Percentiles rank a stretch among this genome's conserved stretches.
These are phyloP conservation scores for Lactarius sp. DNA, from an alignment of 768 basidiomycete genomes.

Conservation along the genomic window DNA sequence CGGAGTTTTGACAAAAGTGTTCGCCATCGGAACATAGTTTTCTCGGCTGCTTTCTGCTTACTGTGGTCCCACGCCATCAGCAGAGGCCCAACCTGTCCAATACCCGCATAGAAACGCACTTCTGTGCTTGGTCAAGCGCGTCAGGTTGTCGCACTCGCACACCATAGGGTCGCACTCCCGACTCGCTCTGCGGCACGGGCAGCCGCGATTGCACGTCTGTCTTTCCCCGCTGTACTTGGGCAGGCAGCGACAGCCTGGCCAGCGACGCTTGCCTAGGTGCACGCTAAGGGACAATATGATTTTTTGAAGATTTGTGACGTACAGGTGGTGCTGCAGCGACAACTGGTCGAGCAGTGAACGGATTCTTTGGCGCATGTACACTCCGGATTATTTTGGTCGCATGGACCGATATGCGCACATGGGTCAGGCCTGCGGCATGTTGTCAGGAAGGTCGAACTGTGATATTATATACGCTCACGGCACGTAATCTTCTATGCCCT, in stretches of 20 bases:
- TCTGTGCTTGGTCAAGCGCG: slow-evolving; percentile 23
- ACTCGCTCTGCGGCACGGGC: slow-evolving; percentile 46
- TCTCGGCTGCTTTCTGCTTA: neutral
- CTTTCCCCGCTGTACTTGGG: slow-evolving; percentile 3
- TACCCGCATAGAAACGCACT: neutral
- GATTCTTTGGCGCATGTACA: slow-evolving; percentile 49
- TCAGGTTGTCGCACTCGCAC: slow-evolving; percentile 48
- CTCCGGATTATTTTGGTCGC: slow-evolving; percentile 33
- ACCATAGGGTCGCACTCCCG: slow-evolving; percentile 69
- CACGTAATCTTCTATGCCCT: neutral
- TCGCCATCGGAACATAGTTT: neutral
- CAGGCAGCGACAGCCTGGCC: slow-evolving; percentile 50
- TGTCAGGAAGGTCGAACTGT: neutral
- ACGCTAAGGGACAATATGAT: neutral
- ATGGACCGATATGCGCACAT: slow-evolving; percentile 56
- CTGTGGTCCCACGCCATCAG: neutral
- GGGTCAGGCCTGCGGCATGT: slow-evolving; percentile 36
- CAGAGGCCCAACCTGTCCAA: neutral
- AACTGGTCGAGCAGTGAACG: slow-evolving; percentile 53
- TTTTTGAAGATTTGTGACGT: slow-evolving; percentile 20
- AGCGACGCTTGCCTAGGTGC: slow-evolving; percentile 46
- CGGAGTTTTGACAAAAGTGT: slow-evolving; percentile 10
- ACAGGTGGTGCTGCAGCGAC: slow-evolving; percentile 52
- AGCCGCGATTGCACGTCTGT: slow-evolving; percentile 36
- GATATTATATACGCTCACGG: neutral